Base-by-base conservation (phyloP, 225 moss, liverwort and hornwort species). In the Lunularia cruciata region DNA sequence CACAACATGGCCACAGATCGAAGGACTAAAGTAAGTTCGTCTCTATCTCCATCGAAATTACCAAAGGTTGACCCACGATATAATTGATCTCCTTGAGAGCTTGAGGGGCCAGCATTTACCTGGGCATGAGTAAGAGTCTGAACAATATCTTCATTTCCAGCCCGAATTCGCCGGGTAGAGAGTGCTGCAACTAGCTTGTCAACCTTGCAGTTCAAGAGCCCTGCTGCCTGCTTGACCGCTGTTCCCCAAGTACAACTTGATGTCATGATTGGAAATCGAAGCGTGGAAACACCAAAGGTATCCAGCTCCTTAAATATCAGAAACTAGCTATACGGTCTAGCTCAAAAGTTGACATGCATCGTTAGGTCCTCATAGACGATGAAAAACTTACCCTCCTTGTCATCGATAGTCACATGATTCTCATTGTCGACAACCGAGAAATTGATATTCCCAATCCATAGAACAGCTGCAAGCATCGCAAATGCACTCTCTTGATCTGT, bases 391-490 rank as follows among this genome's bases (percentile, higher is more conserved):
- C 98, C 93, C 53, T 88, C 88, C 56, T 84, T 78, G 20, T 93
- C 93, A 53, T 83, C 84, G n/a, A 93, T 86, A 51, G 85, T 77
- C 60, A 87, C 98, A 78, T 92, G 82, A 79, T 69, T 87, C 58
- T 93, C 98, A 75, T 84, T 85, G 75, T 93, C 98, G 62, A 78
- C 70, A 49, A 76, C 72, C 40, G 76, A 61, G 57, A 98, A 98
- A 45, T 83, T 81, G 71, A 98, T 93, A 45, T 98, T 98, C 67
- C 98, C 98, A 68, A 98, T 82, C 98, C 98, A 98, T 12, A 98
- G 72, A 28, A 98, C 84, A 58, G 98, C 93, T 73, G 98, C 82
- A 64, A 98, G 89, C 98, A 98, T 98, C 70, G 90, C 86, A 79
- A 93, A 98, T 31, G 91, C 81, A 71, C 79, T 87, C 71, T 91